phyloP scores from a whole-genome alignment of 805 yeast genomes.

The Candida hispaniensis region DNA sequence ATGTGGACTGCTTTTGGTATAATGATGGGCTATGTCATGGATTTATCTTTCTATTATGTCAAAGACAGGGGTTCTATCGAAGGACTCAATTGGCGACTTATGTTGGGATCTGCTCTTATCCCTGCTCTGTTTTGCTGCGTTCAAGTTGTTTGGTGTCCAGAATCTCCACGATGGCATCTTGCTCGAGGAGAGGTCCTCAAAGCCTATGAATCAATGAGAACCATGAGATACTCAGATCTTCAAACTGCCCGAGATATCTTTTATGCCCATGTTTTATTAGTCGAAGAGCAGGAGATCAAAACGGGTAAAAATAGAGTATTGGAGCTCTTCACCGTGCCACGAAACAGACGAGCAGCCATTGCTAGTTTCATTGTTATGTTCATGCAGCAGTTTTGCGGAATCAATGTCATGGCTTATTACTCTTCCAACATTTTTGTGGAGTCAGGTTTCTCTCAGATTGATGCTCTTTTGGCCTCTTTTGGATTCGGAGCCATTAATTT shows the following conservation, averaged over 20 bases:
- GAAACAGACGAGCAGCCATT: constrained; percentile 73
- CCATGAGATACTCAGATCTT: constrained; percentile 38
- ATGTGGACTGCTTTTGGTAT: constrained; percentile 68
- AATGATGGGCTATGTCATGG: constrained; percentile 52
- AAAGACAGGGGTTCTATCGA: constrained; percentile 1
- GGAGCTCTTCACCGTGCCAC: constrained; percentile 51
- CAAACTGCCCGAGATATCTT: constrained; percentile 58
- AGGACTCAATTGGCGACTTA: constrained; percentile 44
- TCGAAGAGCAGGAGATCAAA: constrained; percentile 32
- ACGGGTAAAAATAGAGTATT: constrained; percentile 28
- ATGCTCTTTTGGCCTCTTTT: constrained; percentile 68
- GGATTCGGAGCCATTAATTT: constrained; percentile 80
- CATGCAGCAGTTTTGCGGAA: constrained; percentile 87
- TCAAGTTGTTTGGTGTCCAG: constrained; percentile 51
- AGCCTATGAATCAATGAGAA: constrained; percentile 40
- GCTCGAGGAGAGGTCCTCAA: constrained; percentile 39
- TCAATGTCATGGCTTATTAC: constrained; percentile 79
- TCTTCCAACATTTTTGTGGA: constrained; percentile 64
- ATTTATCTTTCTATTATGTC: constrained; percentile 37
- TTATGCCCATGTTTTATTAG: constrained; percentile 43
- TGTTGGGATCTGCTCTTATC: constrained; percentile 54
- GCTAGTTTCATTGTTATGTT: constrained; percentile 79
- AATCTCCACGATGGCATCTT: constrained; percentile 62
- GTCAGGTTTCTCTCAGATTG: constrained; percentile 51
- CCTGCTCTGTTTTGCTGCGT: constrained; percentile 45